Conservation (phyloP, 257 asterid species). For the Mitragyna speciosa region DNA sequence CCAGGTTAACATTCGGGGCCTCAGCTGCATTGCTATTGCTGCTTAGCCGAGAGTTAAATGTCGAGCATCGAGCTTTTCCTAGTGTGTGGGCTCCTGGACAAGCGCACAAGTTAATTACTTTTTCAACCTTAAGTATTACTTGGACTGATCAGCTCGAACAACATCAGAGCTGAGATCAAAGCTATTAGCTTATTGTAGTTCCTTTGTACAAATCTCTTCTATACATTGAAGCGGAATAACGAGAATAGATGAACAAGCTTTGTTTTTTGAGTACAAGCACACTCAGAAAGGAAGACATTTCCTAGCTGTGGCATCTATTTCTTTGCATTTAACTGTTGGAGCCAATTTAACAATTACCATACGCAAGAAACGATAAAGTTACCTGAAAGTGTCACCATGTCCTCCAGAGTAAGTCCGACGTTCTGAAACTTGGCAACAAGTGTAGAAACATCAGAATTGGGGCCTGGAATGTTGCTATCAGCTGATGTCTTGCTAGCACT, state of each 20-base stretch:
- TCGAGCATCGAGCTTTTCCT: conserved; percentile 81
- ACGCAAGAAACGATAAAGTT: neutral
- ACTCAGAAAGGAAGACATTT: too few species aligned
- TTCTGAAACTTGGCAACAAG: conserved; percentile 58
- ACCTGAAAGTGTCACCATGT: conserved; percentile 86
- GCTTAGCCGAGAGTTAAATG: conserved; percentile 52
- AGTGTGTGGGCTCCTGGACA: conserved; percentile 79
- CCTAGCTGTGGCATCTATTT: too few species aligned
- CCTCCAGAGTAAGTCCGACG: conserved; percentile 63
- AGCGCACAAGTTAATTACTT: neutral
- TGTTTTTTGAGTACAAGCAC: neutral
- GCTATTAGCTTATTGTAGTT: neutral
- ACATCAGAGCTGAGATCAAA: neutral
- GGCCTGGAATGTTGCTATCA: conserved; percentile 68
- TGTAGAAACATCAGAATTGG: conserved; percentile 66
- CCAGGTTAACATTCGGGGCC: conserved; percentile 39
- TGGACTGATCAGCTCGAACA: neutral
- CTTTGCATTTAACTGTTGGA: neutral
- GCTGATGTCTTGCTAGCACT: conserved; percentile 63
- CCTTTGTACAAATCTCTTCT: neutral
- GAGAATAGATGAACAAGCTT: neutral
- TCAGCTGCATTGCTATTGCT: conserved; percentile 12
- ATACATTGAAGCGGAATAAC: neutral
- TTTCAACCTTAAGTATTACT: neutral
- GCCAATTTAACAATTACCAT: too few species aligned